Conservation (phyloP, 495 filamentous ascomycete genomes). For the Terfezia boudieri region DNA sequence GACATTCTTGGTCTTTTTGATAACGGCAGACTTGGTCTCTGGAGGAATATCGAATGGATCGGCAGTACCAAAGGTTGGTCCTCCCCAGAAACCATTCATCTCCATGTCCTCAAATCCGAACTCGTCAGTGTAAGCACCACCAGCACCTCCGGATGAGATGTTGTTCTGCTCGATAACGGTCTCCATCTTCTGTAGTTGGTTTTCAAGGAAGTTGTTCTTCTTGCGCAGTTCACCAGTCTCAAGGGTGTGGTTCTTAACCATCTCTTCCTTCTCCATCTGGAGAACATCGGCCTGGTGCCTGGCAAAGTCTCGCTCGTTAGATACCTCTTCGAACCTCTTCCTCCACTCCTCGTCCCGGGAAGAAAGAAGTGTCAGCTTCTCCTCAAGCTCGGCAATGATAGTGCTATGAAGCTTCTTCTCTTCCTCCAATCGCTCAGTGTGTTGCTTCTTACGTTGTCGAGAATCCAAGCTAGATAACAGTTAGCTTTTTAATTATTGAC, state of each 20-base stretch:
- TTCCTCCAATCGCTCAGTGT: slow-evolving; percentile 90
- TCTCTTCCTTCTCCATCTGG: slow-evolving; percentile 72
- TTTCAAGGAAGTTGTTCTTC: slow-evolving; percentile 74
- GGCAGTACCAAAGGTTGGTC: slow-evolving; percentile 21
- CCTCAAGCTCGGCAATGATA: slow-evolving; percentile 54
- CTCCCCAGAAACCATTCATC: slow-evolving; percentile 28
- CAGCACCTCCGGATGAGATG: slow-evolving; percentile 13
- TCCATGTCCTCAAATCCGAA: slow-evolving; percentile 27
- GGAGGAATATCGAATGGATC: neutral
- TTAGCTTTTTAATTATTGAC: slow-evolving; percentile 21
- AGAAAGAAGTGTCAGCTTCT: slow-evolving; percentile 38
- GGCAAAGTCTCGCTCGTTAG: slow-evolving; percentile 43
- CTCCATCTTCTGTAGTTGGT: slow-evolving; percentile 62
- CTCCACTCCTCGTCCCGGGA: slow-evolving; percentile 37
- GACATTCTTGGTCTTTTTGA: neutral
- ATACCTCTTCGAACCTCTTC: slow-evolving; percentile 43
- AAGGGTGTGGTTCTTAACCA: slow-evolving; percentile 70
- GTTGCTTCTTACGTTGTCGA: slow-evolving; percentile 93
- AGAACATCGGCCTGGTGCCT: slow-evolving; percentile 53
- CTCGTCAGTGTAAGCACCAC: slow-evolving; percentile 36
- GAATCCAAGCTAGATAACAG: slow-evolving; percentile 54
- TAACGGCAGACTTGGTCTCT: neutral
- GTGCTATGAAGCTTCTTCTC: slow-evolving; percentile 79
- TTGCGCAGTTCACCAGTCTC: slow-evolving; percentile 90
- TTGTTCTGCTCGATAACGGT: slow-evolving; percentile 25